Conservation (phyloP, 2,329 filamentous ascomycete species). For the Cylindrodendrum hubeiense region DNA sequence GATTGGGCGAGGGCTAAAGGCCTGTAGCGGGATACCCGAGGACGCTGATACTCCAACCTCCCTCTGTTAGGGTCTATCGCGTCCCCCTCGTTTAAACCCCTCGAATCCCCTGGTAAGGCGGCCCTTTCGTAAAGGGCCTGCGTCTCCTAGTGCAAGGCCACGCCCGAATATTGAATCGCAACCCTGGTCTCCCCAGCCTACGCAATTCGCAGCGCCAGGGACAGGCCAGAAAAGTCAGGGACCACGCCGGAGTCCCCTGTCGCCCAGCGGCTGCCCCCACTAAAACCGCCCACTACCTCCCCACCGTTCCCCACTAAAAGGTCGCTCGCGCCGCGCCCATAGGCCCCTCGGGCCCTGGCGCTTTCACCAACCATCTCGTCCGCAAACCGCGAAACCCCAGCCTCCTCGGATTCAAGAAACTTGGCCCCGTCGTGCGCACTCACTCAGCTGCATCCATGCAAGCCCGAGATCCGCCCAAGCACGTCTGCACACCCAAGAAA, state of each 20-base stretch:
- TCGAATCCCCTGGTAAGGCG: background rate
- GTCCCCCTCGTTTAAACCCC: background rate
- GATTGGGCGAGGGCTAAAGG: conserved; percentile 9
- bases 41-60: background rate
- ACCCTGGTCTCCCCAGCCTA: background rate
- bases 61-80: background rate
- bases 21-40: background rate
- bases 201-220: background rate
- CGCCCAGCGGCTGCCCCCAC: background rate
- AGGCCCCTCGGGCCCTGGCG: background rate
- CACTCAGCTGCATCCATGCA: background rate
- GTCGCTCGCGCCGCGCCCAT: background rate
- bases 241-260: background rate
- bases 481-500: background rate
- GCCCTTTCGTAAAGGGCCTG: background rate
- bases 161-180: background rate
- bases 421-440: background rate
- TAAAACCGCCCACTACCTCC: background rate
- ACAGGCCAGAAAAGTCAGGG: background rate
- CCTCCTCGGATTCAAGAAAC: conserved; percentile 1
- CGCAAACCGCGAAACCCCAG: conserved; percentile 14
- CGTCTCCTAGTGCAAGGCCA: background rate
- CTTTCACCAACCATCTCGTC: conserved; percentile 5
- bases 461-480: conserved; percentile 1
- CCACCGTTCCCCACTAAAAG: background rate